These are phyloP conservation scores for Coemansia sp. DNA, from an alignment of 192 early-diverging fungal species.

Conservation along the genomic window DNA sequence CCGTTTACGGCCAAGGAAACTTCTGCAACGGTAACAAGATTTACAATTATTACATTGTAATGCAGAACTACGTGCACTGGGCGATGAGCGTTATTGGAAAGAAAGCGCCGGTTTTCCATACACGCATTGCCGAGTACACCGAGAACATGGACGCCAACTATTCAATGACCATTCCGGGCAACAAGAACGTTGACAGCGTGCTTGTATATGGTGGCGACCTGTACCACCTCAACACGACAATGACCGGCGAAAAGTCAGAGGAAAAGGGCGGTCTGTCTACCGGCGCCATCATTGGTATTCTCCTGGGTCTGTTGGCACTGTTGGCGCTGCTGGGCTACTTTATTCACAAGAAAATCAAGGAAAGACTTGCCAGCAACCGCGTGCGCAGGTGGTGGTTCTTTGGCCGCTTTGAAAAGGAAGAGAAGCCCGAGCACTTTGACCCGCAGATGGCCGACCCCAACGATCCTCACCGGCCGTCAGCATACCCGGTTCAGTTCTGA, in stretches of 20 bases:
- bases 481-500: slow-evolving; percentile 12
- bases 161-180: slow-evolving; percentile 27
- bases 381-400: slow-evolving; percentile 44
- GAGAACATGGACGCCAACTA: slow-evolving; percentile 31
- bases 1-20: slow-evolving; percentile 3
- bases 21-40: slow-evolving; percentile 20
- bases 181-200: slow-evolving; percentile 4
- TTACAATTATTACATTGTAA: slow-evolving; percentile 40
- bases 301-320: slow-evolving; percentile 13
- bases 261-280: slow-evolving; percentile 7
- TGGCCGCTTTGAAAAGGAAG: slow-evolving; percentile 23
- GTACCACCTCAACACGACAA: slow-evolving; percentile 10
- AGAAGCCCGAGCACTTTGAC: slow-evolving; percentile 2
- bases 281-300: slow-evolving; percentile 14
- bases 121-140: slow-evolving; percentile 27
- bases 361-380: slow-evolving; percentile 11
- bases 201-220: slow-evolving; percentile 32
- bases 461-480: slow-evolving; percentile 13
- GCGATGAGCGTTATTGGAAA: slow-evolving; percentile 29
- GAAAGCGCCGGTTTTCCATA: slow-evolving; percentile 33
- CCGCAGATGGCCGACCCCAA: slow-evolving; percentile 7
- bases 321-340: slow-evolving; percentile 17
- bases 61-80: slow-evolving; percentile 43
- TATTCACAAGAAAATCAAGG: slow-evolving; percentile 1
- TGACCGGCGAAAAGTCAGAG: neutral